Evolutionary conservation across 768 basidiomycete species (phyloP).

Genomic region (Solioccasus polychromus): DNA sequence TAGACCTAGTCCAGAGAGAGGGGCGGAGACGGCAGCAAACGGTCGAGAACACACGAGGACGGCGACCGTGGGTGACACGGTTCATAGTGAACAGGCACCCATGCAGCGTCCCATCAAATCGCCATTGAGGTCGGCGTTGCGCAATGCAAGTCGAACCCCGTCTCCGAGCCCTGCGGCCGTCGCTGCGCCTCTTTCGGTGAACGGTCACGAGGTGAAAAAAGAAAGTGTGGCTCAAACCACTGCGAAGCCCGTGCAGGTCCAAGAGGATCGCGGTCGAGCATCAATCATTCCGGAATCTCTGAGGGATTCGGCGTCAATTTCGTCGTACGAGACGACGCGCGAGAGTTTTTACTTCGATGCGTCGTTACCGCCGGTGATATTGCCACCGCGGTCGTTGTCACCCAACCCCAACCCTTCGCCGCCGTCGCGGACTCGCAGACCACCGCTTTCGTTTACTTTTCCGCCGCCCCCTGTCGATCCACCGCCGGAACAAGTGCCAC

Average conservation of each 20-base stretch:
- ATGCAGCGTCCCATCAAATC: conserved; percentile 37
- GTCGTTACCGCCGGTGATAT: neutral
- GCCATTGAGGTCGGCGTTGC: conserved; percentile 64
- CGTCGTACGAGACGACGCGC: conserved; percentile 65
- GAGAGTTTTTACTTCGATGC: conserved; percentile 44
- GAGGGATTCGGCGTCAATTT: conserved; percentile 35
- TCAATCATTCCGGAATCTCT: neutral
- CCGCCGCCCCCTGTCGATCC: conserved; percentile 14
- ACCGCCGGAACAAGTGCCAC: neutral
- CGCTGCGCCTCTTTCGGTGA: neutral
- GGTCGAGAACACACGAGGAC: neutral
- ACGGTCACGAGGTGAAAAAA: neutral
- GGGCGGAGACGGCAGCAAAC: no score
- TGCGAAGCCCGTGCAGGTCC: no score
- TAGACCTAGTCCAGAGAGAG: neutral
- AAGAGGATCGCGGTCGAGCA: neutral
- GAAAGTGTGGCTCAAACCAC: no score
- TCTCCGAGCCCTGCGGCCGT: conserved; percentile 34
- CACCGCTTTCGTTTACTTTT: conserved; percentile 10
- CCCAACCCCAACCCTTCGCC: no score
- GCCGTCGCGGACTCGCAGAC: neutral
- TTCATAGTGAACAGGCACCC: no score
- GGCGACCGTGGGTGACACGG: no score
- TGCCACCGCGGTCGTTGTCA: neutral
- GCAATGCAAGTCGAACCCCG: conserved; percentile 48